Percentiles rank a stretch among this genome's conserved stretches.
Conservation (phyloP, 192 early-diverging fungal genomes). For the Mortierella claussenii region DNA sequence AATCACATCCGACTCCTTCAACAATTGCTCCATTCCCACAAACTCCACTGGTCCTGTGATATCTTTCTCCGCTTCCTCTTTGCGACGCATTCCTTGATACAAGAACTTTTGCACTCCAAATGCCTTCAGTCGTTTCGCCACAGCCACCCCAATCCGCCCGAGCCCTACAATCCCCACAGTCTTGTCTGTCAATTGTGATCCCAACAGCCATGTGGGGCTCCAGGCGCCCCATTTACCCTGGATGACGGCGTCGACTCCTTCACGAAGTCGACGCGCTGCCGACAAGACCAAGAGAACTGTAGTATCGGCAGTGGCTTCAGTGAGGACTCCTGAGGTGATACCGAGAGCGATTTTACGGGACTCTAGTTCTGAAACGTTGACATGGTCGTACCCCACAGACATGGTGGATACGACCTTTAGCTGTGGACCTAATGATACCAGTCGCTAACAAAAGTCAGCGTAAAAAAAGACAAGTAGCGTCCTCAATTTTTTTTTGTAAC, state of each 20-base stretch:
- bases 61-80: conserved; percentile 53
- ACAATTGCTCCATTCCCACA: conserved; percentile 56
- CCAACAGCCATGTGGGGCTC: conserved; percentile 73
- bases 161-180: conserved; percentile 87
- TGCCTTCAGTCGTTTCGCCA: conserved; percentile 73
- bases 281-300: conserved; percentile 80
- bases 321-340: conserved; percentile 89
- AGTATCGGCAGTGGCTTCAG: conserved; percentile 88
- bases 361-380: conserved; percentile 66
- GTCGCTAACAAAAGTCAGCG: background rate
- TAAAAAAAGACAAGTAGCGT: background rate
- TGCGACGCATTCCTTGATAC: conserved; percentile 68
- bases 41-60: conserved; percentile 66
- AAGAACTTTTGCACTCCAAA: conserved; percentile 77
- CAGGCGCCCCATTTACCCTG: conserved; percentile 66
- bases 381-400: conserved; percentile 88
- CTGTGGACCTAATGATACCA: conserved; percentile 48
- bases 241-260: conserved; percentile 48
- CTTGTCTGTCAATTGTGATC: conserved; percentile 79
- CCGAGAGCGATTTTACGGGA: conserved; percentile 71
- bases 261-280: conserved; percentile 74
- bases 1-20: conserved; percentile 75
- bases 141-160: conserved; percentile 84
- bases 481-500: background rate
- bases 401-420: conserved; percentile 81